Conservation (phyloP, 2,329 filamentous ascomycete species). For the Thermothelomyces thermophilus region DNA sequence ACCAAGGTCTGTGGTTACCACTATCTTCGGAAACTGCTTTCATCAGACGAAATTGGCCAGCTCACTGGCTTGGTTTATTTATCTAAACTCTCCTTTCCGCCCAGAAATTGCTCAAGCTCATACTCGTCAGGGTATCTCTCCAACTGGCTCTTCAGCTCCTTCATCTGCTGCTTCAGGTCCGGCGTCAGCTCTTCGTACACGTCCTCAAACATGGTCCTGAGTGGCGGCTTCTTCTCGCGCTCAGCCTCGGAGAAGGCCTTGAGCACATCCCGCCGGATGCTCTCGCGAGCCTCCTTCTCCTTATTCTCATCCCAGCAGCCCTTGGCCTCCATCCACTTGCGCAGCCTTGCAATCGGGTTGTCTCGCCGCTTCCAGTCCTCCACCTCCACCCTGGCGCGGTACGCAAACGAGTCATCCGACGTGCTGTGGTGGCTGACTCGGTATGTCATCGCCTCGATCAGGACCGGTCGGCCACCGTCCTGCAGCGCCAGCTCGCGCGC, state of each 20-base stretch:
- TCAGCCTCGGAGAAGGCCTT: constrained; percentile 80
- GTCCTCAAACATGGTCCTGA: constrained; percentile 73
- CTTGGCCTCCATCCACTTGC: constrained; percentile 71
- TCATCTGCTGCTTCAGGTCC: constrained; percentile 59
- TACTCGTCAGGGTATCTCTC: constrained; percentile 90
- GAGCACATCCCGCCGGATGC: constrained; percentile 54
- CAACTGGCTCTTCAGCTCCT: constrained; percentile 65
- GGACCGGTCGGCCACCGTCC: constrained; percentile 71
- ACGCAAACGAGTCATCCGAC: constrained; percentile 93
- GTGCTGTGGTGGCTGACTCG: constrained; percentile 96
- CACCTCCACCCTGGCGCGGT: constrained; percentile 86
- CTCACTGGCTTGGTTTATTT: constrained; percentile 12
- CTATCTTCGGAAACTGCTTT: no score
- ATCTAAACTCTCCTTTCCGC: constrained; percentile 28
- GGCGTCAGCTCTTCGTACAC: constrained; percentile 79
- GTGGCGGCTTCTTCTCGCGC: constrained; percentile 68
- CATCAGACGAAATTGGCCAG: not conserved
- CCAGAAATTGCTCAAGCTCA: constrained; percentile 44
- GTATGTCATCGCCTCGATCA: constrained; percentile 96
- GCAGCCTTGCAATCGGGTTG: constrained; percentile 33
- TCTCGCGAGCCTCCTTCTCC: constrained; percentile 51
- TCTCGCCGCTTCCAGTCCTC: constrained; percentile 66
- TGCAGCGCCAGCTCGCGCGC: constrained; percentile 73
- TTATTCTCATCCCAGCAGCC: constrained; percentile 78
- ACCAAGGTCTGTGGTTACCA: no score